Base-by-base conservation (phyloP, 2,329 filamentous ascomycete genomes). In the Tolypocladium nubicola region DNA sequence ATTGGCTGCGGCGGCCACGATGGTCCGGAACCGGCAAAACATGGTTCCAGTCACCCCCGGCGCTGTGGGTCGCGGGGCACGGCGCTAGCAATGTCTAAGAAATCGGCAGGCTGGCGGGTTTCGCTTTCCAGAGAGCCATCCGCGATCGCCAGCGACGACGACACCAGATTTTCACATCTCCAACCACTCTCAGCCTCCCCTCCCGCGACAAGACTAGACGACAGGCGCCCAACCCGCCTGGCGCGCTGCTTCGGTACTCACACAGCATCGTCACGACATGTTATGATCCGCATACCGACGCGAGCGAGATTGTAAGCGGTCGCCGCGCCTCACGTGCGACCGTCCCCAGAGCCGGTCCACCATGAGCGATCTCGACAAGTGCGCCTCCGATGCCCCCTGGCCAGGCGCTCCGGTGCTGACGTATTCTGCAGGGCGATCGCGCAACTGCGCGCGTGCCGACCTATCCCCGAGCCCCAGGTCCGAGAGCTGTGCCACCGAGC, bases 401-500 rank as follows among this genome's bases (percentile, higher is more conserved):
- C 43, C 47, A 19, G 23, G 56, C 50, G 19, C 4, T 11, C 35
- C 6, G 3, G 2, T 54, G 53, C 60, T 63, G 39, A 63, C 45
- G 4, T 40, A 3, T 6, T 1, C 1, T 47, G 23, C 58, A 97
- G 93, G 76, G 92, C 92, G 59, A 99, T 99, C 70, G 88, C 90
- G 72, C 92, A 97, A 75, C 81, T 99, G 69, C 90, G 94, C 78
- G 89, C 91, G 70, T 99, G 94, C 75, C 89, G 92, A 61, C 92
- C 93, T 57, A 99, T 99, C 65, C 93, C 94, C 61, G 94, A 99
- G 77, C 81, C 86, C 45, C 90, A 97, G 76, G 95, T 99, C 60
- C 88, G 93, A 70, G 93, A 99, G 75, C 82, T 99, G 65, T 97
- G 94, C 76, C 93, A 97, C 79, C 97, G 97, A 71, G 94, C 94